A percentile compares a stretch with the other conserved stretches of the same genome.
These are phyloP conservation scores for Pichia scutulata DNA, from an alignment of 805 yeast genomes.

Conservation along the genomic window DNA sequence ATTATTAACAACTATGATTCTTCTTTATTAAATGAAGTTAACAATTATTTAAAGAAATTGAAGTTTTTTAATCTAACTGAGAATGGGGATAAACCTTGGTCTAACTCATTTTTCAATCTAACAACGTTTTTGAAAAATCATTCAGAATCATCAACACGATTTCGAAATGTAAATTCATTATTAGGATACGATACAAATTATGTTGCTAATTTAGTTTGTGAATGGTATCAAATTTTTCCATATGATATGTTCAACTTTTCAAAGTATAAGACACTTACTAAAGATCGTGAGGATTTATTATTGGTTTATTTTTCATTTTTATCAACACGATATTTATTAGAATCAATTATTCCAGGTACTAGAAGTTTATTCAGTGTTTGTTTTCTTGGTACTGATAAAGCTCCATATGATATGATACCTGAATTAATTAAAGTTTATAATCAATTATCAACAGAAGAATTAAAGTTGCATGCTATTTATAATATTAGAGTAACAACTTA, in stretches of 20 bases:
- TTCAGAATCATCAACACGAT: background rate
- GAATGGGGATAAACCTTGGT: background rate
- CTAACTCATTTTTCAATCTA: background rate
- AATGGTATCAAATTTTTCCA: conserved; percentile 7
- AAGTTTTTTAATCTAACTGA: background rate
- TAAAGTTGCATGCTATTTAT: conserved; percentile 2
- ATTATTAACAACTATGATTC: background rate
- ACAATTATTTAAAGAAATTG: background rate
- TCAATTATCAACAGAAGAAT: background rate
- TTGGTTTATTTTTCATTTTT: background rate
- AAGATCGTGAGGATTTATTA: background rate
- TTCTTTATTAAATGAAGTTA: background rate
- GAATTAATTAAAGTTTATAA: background rate
- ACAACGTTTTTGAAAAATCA: background rate
- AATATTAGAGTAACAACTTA: background rate
- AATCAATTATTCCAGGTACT: conserved; percentile 1
- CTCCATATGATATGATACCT: background rate
- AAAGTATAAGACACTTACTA: background rate
- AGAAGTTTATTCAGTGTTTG: conserved; percentile 1
- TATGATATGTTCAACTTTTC: background rate
- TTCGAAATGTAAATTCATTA: background rate
- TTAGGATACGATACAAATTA: conserved; percentile 4
- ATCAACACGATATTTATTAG: background rate
- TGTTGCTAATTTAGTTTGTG: background rate
- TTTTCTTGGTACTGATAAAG: background rate